Conservation (phyloP, 1,139 yeast species). For the Yamadazyma spencermartinsiae region DNA sequence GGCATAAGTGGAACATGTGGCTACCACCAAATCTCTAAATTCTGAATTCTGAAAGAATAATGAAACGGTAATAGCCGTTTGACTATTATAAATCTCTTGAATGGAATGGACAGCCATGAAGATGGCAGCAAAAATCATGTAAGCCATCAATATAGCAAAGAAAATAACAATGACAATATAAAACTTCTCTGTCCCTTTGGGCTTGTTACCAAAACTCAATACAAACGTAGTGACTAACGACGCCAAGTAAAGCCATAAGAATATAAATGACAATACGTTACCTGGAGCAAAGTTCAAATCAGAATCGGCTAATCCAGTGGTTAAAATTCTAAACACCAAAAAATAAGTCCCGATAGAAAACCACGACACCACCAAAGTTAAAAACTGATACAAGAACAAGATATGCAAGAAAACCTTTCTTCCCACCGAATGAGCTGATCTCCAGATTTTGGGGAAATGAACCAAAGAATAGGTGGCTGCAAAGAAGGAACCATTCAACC, state of each 20-base stretch:
- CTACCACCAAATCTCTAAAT: slow-evolving; percentile 50
- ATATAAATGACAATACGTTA: slow-evolving; percentile 71
- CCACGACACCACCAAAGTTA: slow-evolving; percentile 63
- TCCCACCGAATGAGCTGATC: slow-evolving; percentile 41
- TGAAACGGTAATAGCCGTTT: slow-evolving; percentile 35
- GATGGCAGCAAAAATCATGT: slow-evolving; percentile 71
- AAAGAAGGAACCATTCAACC: slow-evolving; percentile 52
- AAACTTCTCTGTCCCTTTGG: slow-evolving; percentile 84
- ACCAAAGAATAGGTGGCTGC: slow-evolving; percentile 50
- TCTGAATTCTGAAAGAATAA: slow-evolving; percentile 43
- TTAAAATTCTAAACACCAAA: slow-evolving; percentile 75
- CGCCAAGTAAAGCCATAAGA: slow-evolving; percentile 86
- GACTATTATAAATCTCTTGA: slow-evolving; percentile 31
- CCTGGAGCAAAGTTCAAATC: slow-evolving; percentile 61
- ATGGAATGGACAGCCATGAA: slow-evolving; percentile 50
- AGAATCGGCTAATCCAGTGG: slow-evolving; percentile 62
- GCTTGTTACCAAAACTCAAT: slow-evolving; percentile 89
- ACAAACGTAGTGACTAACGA: slow-evolving; percentile 91
- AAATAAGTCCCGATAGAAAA: slow-evolving; percentile 80
- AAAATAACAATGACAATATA: slow-evolving; percentile 82
- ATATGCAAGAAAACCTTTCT: slow-evolving; percentile 45
- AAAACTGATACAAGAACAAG: slow-evolving; percentile 45
- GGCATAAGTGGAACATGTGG: slow-evolving; percentile 48
- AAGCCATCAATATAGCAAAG: slow-evolving; percentile 89
- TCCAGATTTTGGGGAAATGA: slow-evolving; percentile 47